Base-by-base conservation (phyloP, 1,139 yeast genomes). In the Suhomyces choctaworum region DNA sequence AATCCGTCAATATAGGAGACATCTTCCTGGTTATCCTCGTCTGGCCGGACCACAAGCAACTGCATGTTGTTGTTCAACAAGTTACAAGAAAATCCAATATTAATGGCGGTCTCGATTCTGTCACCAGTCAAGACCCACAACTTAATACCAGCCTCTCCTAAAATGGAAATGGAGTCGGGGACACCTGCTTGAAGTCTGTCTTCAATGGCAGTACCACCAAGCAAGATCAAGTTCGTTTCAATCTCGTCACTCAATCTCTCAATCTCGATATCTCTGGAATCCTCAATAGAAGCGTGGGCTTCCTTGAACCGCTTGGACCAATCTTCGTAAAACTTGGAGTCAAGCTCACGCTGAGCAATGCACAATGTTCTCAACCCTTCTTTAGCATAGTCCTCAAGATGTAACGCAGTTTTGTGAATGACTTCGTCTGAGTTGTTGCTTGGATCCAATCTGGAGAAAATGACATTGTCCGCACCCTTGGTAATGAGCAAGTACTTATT, bases 41-140 rank as follows among this genome's bases (percentile, higher is more conserved):
- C 50, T 1, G 54, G 45, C 32, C 58, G 40, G 11, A 90, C 73
- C 12, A 90, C 88, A 41, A 92, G 63, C 37, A 92, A 67, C 51
- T 87, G 84, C 98, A 92, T 92, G 25, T 81, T 86, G 49, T 78
- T 87, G 44, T 85, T 88, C 44, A 92, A 71, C 46, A 92, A 68
- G 52, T 92, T 92, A 71, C 97, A 92, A 9, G 97, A 88, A 57
- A 88, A 92, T 4, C 98, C 98, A 67, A 92, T 92, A 56, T 92
- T 92, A 55, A 92, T 92, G 7, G 98, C 98, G 21, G 98, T 92
- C 64, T 92, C 98, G 31, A 92, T 94, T 64, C 90, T 86, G 62
- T 92, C 98, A 61, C 98, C 98, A 12, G 98, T 92, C 39, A 92
- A 72, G 25, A 92, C 97, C 98, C 98, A 92, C 37, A 92, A 69